phyloP scores from a whole-genome alignment of 129 eudicot species.

The Heracleum sosnowskyi region DNA sequence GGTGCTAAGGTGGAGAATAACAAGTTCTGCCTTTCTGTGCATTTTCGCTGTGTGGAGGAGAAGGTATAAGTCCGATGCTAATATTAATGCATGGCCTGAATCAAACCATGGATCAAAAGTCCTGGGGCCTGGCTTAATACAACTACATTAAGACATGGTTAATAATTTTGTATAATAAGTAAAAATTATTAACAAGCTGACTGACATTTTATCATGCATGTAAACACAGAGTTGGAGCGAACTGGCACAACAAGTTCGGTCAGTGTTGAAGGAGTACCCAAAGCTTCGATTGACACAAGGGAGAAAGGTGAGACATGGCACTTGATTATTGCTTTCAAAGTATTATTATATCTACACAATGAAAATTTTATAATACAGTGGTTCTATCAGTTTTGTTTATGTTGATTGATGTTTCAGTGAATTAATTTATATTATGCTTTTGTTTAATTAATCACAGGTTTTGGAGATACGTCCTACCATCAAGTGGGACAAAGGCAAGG shows the following conservation, averaged over 20 bases:
- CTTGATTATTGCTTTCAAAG: not conserved
- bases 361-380: not conserved
- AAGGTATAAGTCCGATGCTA: slow-evolving; percentile 27
- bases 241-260: slow-evolving; percentile 56
- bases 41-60: slow-evolving; percentile 77
- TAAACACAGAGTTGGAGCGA: slow-evolving; percentile 61
- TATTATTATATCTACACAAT: not conserved
- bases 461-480: slow-evolving; percentile 84
- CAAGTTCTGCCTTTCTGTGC: slow-evolving; percentile 68
- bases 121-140: not conserved
- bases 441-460: slow-evolving; percentile 32
- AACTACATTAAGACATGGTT: not conserved
- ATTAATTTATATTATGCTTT: not conserved
- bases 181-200: not conserved
- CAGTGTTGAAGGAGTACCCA: slow-evolving; percentile 72
- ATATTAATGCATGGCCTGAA: not conserved
- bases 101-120: not conserved
- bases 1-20: slow-evolving; percentile 80
- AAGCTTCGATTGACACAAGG: slow-evolving; percentile 68
- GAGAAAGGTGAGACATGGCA: slow-evolving; percentile 50
- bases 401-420: not conserved
- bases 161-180: not conserved
- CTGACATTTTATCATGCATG: not conserved
- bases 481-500: slow-evolving; percentile 95
- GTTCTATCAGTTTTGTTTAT: not conserved